Evolutionary conservation across 306 rosid genomes (phyloP).

Genomic region (Dalbergia cultrata): DNA sequence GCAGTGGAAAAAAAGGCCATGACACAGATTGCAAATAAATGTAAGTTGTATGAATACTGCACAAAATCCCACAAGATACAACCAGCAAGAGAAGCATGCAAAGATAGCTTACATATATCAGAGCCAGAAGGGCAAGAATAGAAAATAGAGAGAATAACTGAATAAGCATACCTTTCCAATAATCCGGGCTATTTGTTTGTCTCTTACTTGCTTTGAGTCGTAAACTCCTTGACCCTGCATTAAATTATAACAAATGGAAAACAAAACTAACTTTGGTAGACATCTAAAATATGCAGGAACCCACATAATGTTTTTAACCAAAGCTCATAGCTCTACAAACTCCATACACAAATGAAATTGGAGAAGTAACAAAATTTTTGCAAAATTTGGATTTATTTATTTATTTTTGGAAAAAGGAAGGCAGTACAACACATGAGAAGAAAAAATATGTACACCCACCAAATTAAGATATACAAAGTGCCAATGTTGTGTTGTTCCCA

Average conservation of each 20-base stretch:
- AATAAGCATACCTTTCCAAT: conserved; percentile 83
- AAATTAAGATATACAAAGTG: conserved; percentile 19
- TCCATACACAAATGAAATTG: background rate
- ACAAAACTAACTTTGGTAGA: background rate
- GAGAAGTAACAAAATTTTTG: background rate
- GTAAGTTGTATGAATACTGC: conserved; percentile 21
- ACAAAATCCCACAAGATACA: conserved; percentile 28
- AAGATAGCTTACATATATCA: conserved; percentile 5
- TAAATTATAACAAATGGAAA: conserved; percentile 30
- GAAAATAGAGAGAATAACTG: conserved; percentile 35
- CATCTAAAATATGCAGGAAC: background rate
- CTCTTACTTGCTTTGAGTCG: conserved; percentile 83
- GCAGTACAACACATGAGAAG: background rate
- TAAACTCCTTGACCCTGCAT: conserved; percentile 85
- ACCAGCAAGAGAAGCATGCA: conserved; percentile 29
- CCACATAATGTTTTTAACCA: background rate
- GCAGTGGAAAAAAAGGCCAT: conserved; percentile 36
- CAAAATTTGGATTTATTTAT: background rate
- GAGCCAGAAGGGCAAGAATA: conserved; percentile 23
- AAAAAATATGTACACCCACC: background rate
- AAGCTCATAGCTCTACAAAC: background rate
- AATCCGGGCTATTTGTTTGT: conserved; percentile 87
- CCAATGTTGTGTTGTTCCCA: background rate
- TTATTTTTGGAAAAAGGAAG: background rate
- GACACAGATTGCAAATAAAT: conserved; percentile 19